These are phyloP conservation scores for Pseudogymnoascus sp. DNA, from an alignment of 2,329 filamentous ascomycete species.

Conservation along the genomic window DNA sequence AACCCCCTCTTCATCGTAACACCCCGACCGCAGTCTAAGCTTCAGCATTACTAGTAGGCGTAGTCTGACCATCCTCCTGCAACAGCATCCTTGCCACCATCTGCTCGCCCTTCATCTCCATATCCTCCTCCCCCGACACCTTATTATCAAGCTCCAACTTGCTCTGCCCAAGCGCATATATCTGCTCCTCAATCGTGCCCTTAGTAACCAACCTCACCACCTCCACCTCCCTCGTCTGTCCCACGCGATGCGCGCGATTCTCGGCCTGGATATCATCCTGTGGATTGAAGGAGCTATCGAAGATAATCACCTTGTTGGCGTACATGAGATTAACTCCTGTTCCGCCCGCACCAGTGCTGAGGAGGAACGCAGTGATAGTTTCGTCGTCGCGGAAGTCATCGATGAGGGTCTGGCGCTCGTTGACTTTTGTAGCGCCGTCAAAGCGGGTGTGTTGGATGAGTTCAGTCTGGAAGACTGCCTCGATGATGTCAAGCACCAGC, in stretches of 20 bases:
- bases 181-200: constrained; percentile 85
- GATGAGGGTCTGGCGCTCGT: constrained; percentile 77
- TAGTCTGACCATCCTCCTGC: background rate
- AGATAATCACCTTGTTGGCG: constrained; percentile 96
- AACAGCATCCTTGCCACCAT: constrained; percentile 40
- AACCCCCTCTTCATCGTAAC: background rate
- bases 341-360: constrained; percentile 91
- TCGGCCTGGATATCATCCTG: constrained; percentile 98
- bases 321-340: constrained; percentile 93
- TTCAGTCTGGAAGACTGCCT: constrained; percentile 67
- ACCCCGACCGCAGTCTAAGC: background rate
- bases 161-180: constrained; percentile 82
- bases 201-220: constrained; percentile 76
- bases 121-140: constrained; percentile 49
- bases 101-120: constrained; percentile 41
- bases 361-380: constrained; percentile 79
- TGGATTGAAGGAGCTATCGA: constrained; percentile 94
- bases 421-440: constrained; percentile 74
- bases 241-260: constrained; percentile 91
- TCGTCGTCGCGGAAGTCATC: constrained; percentile 73
- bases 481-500: constrained; percentile 81
- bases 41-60: background rate
- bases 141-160: constrained; percentile 83
- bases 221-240: constrained; percentile 84
- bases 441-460: constrained; percentile 75